phyloP scores from a whole-genome alignment of 2,329 filamentous ascomycete genomes.

The Aspergillus udagawae region DNA sequence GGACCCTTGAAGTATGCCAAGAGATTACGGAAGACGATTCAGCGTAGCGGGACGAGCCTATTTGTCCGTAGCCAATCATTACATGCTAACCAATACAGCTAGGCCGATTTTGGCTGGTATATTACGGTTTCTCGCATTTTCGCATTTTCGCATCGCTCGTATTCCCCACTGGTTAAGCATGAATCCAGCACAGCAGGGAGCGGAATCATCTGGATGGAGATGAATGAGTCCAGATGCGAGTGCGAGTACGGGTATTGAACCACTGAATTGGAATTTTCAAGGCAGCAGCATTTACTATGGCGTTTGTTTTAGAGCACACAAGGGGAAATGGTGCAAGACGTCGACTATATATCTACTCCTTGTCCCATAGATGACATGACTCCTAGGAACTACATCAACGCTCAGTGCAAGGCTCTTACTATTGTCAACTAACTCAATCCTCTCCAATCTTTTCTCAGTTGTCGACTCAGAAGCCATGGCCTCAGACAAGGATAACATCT shows the following conservation, averaged over 20 bases:
- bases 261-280: neutral
- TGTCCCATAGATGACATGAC: too few relatives aligned
- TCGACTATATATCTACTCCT: neutral
- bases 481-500: slow-evolving; percentile 25
- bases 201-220: neutral
- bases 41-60: neutral
- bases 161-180: too few relatives aligned
- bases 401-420: too few relatives aligned
- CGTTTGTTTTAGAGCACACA: neutral
- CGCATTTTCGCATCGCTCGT: neutral
- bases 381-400: too few relatives aligned
- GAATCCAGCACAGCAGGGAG: neutral
- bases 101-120: neutral
- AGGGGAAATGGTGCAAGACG: neutral
- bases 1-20: neutral
- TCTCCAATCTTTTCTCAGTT: too few relatives aligned
- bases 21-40: neutral
- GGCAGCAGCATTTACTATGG: neutral
- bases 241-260: neutral
- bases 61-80: neutral
- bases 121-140: neutral
- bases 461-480: neutral
- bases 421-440: too few relatives aligned
- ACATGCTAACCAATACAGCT: neutral
- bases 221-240: neutral